Evolutionary conservation across 2,329 filamentous ascomycete species (phyloP).

Genomic region (Mariannaea sp.): DNA sequence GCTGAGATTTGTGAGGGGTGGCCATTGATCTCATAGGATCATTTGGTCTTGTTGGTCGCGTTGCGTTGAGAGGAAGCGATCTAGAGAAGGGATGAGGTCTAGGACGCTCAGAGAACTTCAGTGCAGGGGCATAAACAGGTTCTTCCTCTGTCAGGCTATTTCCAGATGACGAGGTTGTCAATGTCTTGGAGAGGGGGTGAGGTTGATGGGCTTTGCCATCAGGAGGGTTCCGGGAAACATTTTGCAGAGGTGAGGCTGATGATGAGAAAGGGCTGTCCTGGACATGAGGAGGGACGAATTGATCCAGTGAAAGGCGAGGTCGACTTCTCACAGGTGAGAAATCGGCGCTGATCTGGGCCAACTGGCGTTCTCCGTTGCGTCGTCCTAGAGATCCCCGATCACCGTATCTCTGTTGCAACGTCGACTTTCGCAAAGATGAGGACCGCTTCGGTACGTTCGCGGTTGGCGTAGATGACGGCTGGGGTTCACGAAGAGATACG

Average conservation of each 20-base stretch:
- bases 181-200: slow-evolving; percentile 83
- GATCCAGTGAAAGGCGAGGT: slow-evolving; percentile 78
- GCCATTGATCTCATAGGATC: slow-evolving; percentile 41
- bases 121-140: slow-evolving; percentile 38
- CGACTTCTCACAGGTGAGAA: slow-evolving; percentile 64
- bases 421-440: slow-evolving; percentile 82
- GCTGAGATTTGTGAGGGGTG: slow-evolving; percentile 56
- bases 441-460: slow-evolving; percentile 67
- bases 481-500: slow-evolving; percentile 46
- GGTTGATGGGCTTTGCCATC: slow-evolving; percentile 59
- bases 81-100: slow-evolving; percentile 45
- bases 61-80: slow-evolving; percentile 47
- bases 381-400: slow-evolving; percentile 69
- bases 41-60: slow-evolving; percentile 42
- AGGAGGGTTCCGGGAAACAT: slow-evolving; percentile 48
- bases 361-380: slow-evolving; percentile 60
- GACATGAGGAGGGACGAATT: slow-evolving; percentile 68
- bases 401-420: slow-evolving; percentile 80
- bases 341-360: slow-evolving; percentile 58
- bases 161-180: slow-evolving; percentile 84
- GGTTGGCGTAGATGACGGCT: slow-evolving; percentile 53
- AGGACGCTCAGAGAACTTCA: slow-evolving; percentile 35
- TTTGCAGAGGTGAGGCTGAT: slow-evolving; percentile 58
- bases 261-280: slow-evolving; percentile 69
- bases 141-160: slow-evolving; percentile 78